These are phyloP conservation scores for Phytophthora pistaciae DNA, from an alignment of 352 stramenopile species.

Conservation along the genomic window DNA sequence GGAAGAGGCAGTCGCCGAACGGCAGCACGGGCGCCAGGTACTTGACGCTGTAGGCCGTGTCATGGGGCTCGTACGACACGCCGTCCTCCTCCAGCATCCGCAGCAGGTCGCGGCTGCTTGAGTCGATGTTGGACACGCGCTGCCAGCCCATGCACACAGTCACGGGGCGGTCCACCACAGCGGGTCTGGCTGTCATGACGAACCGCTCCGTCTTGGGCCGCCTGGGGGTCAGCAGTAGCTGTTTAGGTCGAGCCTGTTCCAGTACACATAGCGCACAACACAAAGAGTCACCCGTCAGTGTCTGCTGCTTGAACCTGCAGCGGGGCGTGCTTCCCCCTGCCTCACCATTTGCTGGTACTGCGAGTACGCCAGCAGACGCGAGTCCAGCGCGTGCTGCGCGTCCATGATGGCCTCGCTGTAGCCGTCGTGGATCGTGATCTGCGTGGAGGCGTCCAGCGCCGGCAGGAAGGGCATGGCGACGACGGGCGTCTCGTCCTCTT, in stretches of 20 bases:
- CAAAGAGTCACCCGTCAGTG: constrained; percentile 4
- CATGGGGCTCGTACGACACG: constrained; percentile 87
- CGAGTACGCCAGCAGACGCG: constrained; percentile 82
- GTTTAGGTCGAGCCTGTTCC: constrained; percentile 57
- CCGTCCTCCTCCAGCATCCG: constrained; percentile 86
- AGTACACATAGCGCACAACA: not conserved
- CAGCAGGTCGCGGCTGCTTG: constrained; percentile 75
- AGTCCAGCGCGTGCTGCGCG: constrained; percentile 79
- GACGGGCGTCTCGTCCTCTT: constrained; percentile 59
- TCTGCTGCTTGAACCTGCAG: not conserved
- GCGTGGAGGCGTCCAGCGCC: constrained; percentile 81
- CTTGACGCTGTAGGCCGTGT: constrained; percentile 91
- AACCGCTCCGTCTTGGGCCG: constrained; percentile 58
- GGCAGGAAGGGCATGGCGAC: constrained; percentile 74
- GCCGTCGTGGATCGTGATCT: constrained; percentile 87
- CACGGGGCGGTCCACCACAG: constrained; percentile 75
- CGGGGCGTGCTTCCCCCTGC: not conserved
- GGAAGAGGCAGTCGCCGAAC: constrained; percentile 88
- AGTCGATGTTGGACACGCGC: constrained; percentile 78
- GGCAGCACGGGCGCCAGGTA: constrained; percentile 84
- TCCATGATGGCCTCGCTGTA: constrained; percentile 83
- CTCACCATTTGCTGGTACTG: constrained; percentile 85
- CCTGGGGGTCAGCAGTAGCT: constrained; percentile 73
- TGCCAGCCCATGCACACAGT: constrained; percentile 91
- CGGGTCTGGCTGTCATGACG: constrained; percentile 65